Evolutionary conservation across 2,329 filamentous ascomycete species (phyloP).

Genomic region (Penicillium sp.): DNA sequence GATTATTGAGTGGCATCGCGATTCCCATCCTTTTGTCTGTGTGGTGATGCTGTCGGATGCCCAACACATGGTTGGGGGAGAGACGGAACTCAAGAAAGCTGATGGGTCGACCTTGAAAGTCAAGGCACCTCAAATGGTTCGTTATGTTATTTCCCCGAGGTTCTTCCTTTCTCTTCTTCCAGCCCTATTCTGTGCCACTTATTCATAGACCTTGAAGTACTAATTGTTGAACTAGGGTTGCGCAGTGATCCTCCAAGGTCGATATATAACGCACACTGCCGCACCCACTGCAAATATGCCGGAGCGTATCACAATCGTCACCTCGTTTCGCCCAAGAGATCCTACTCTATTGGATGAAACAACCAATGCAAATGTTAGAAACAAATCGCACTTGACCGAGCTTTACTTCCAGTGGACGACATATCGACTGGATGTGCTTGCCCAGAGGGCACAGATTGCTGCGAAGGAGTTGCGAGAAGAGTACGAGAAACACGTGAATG

Average conservation of each 20-base stretch:
- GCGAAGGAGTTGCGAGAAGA: constrained; percentile 49
- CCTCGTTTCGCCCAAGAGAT: constrained; percentile 65
- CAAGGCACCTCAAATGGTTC: constrained; percentile 8
- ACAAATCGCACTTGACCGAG: constrained; percentile 60
- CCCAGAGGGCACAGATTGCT: constrained; percentile 56
- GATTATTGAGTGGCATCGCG: constrained; percentile 24
- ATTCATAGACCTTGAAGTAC: no score
- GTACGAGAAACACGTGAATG: constrained; percentile 28
- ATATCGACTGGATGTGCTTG: constrained; percentile 67
- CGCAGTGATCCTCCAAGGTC: constrained; percentile 68
- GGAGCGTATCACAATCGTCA: constrained; percentile 70
- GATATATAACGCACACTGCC: constrained; percentile 69
- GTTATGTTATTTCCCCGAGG: no score
- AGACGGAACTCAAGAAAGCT: constrained; percentile 11
- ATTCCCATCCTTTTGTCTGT: constrained; percentile 24
- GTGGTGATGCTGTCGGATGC: constrained; percentile 22
- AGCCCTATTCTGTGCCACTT: not conserved
- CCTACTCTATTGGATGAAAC: constrained; percentile 62
- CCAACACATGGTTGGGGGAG: constrained; percentile 8
- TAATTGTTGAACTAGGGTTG: no score
- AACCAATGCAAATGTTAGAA: constrained; percentile 63
- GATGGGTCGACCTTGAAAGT: constrained; percentile 11
- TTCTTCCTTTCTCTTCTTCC: not conserved
- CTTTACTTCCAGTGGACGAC: constrained; percentile 66
- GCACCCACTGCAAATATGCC: constrained; percentile 61